phyloP scores from a whole-genome alignment of 805 yeast species.

The Saturnispora bothae region DNA sequence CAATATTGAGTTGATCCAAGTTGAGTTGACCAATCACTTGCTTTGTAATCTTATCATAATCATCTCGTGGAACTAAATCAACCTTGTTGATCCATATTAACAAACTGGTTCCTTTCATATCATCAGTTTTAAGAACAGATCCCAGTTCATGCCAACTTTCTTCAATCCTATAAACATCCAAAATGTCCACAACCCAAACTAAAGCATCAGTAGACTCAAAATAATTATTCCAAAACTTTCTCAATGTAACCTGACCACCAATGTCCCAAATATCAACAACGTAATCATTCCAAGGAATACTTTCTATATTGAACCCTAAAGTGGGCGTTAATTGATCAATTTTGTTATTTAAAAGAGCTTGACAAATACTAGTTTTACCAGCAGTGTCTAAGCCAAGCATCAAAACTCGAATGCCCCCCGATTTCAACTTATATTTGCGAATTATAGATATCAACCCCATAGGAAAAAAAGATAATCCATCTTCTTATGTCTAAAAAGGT shows the following conservation, averaged over 20 bases:
- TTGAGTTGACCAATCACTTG: neutral
- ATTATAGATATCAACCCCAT: constrained; percentile 6
- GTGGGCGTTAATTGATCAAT: constrained; percentile 50
- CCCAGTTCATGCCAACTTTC: constrained; percentile 61
- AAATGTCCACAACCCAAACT: constrained; percentile 81
- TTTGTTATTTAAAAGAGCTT: neutral
- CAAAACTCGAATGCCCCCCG: constrained; percentile 42
- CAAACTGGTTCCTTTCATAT: constrained; percentile 59
- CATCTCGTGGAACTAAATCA: constrained; percentile 38
- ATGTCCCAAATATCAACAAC: constrained; percentile 70
- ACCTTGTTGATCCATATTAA: constrained; percentile 64
- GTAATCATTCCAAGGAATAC: constrained; percentile 36
- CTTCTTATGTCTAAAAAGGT: too few relatives aligned
- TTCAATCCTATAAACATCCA: constrained; percentile 59
- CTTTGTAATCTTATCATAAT: neutral
- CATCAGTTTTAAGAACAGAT: constrained; percentile 53
- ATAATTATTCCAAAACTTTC: constrained; percentile 94
- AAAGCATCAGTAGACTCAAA: constrained; percentile 88
- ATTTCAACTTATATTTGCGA: constrained; percentile 11
- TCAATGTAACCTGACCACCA: constrained; percentile 88
- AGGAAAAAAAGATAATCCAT: too few relatives aligned
- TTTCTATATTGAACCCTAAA: constrained; percentile 82
- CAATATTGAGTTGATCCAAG: constrained; percentile 26
- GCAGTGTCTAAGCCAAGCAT: constrained; percentile 93
- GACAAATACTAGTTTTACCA: constrained; percentile 58